phyloP scores from a whole-genome alignment of 2,329 filamentous ascomycete species.

The Talaromyces rugulosus region DNA sequence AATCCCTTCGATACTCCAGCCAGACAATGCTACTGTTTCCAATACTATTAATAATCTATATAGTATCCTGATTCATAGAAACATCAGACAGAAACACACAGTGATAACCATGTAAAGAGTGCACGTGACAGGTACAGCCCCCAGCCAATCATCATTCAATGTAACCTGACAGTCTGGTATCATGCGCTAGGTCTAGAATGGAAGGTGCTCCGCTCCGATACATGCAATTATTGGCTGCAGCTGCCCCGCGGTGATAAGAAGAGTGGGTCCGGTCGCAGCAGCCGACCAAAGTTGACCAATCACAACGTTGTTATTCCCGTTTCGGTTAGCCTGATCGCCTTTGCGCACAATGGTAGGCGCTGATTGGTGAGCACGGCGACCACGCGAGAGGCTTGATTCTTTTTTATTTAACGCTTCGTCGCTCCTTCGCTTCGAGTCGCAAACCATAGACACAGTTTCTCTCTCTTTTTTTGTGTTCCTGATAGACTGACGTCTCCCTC shows the following conservation, averaged over 20 bases:
- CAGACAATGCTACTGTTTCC: no score
- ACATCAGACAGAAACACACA: no score
- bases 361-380: not conserved
- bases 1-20: no score
- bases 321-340: not conserved
- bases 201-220: not conserved
- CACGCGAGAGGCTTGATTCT: not conserved
- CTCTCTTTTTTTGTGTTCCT: not conserved
- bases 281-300: not conserved
- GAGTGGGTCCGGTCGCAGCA: not conserved
- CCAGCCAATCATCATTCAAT: not conserved
- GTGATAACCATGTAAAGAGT: not conserved
- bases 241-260: not conserved
- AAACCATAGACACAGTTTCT: not conserved
- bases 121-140: not conserved
- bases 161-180: not conserved
- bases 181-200: not conserved
- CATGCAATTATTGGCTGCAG: not conserved
- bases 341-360: not conserved
- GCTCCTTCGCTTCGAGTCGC: not conserved
- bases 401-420: not conserved
- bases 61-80: no score
- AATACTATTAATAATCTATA: no score
- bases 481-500: not conserved
- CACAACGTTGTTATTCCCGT: not conserved